Base-by-base conservation (phyloP, 768 basidiomycete genomes). In the Pleurotus eryngii region DNA sequence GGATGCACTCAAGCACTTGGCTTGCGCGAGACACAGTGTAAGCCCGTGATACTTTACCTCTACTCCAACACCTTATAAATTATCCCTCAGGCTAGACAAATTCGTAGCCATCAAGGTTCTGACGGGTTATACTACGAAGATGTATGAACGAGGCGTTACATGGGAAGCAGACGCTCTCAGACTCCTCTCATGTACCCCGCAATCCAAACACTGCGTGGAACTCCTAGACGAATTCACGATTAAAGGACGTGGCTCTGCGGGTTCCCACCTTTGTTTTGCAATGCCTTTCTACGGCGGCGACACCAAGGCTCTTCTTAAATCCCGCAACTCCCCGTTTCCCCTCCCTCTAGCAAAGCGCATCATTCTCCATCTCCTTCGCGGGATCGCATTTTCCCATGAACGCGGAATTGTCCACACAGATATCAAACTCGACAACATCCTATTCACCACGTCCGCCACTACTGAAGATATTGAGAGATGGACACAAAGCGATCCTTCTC, bases 31-130 rank as follows among this genome's bases (percentile, higher is more conserved):
- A 30, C 8, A 30, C 5, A 30, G 27, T 8, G 27, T 30, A 30
- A 6, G 27, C 27, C 27, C 1, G 5, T 30, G 3, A 22, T 22
- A 22, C 22, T 22, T 22, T 3, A 22, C 22, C 22, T 22, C 22
- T 22, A 22, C 22, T 22, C 22, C 22, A 22, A 22, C 2, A 22
- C 22, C 22, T 22, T 22, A 22, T 3, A 22, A 22, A 22, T 22
- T 22, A 22, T 22, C 22, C 22, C 22, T 22, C 22, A 22, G 22
- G 27, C 27, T 30, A 5, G 27, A 30, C 8, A 30, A 30, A 49
- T 68, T 64, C 57, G 69, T 72, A 12, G 72, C 70, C 6, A 56
- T 72, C 48, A 72, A 74, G 56, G 63, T 59, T 3, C 63, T 74
- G 30, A 67, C 57, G 40, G 22, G 22, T 22, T 22, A 22, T 22